phyloP scores from a whole-genome alignment of 2,329 filamentous ascomycete genomes.

The Aureobasidium pullulans region DNA sequence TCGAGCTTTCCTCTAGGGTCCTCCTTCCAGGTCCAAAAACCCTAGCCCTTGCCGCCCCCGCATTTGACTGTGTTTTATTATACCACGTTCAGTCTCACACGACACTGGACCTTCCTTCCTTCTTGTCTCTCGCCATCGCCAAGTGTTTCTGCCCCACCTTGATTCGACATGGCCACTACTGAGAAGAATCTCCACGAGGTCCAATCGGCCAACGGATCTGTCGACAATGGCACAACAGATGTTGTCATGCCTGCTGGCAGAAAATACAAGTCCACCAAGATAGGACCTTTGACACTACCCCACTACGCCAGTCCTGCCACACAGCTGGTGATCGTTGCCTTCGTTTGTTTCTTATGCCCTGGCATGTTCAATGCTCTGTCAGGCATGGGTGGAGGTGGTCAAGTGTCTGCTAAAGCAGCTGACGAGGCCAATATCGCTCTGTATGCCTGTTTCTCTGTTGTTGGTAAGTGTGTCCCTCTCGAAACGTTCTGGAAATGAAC shows the following conservation, averaged over 20 bases:
- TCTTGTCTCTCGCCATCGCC: not conserved
- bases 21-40: not conserved
- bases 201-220: conserved; percentile 13
- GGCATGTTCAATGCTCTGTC: conserved; percentile 48
- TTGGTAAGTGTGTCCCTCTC: conserved; percentile 28
- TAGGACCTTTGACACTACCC: conserved; percentile 36
- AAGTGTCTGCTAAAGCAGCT: conserved; percentile 40
- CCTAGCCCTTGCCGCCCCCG: conserved; percentile 10
- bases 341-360: conserved; percentile 48
- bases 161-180: conserved; percentile 13
- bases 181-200: conserved; percentile 19
- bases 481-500: not conserved
- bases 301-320: conserved; percentile 44
- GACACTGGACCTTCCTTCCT: not conserved
- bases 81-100: conserved; percentile 7
- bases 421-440: conserved; percentile 64
- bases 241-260: conserved; percentile 36
- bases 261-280: conserved; percentile 39
- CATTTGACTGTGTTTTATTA: conserved; percentile 9
- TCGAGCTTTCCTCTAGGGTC: not conserved
- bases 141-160: not conserved
- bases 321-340: conserved; percentile 43
- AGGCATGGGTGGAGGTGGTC: conserved; percentile 44
- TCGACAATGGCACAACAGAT: conserved; percentile 11
- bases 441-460: conserved; percentile 63